These are phyloP conservation scores for Coelastrella sp. DNA, from an alignment of 139 green algal species.

Conservation along the genomic window DNA sequence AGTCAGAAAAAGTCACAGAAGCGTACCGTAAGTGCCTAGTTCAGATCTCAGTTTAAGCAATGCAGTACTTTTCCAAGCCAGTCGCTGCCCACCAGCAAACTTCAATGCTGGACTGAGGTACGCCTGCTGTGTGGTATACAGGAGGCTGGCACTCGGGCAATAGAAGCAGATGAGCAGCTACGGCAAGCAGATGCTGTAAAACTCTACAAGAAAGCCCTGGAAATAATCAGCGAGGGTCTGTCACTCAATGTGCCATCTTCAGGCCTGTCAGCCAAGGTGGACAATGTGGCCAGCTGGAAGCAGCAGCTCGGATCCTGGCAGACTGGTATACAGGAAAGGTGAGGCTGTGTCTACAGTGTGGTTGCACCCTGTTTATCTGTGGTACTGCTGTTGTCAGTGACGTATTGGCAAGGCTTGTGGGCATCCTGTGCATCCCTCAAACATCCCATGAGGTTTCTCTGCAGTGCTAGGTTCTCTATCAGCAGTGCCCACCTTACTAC, in stretches of 20 bases:
- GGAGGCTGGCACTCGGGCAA: constrained; percentile 71
- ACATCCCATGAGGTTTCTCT: too few relatives aligned
- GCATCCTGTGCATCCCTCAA: too few relatives aligned
- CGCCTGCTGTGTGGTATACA: constrained; percentile 42
- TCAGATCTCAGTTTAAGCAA: too few relatives aligned
- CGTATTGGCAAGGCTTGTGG: too few relatives aligned
- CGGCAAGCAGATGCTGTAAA: constrained; percentile 47
- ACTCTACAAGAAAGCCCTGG: constrained; percentile 68
- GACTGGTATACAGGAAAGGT: constrained; percentile 55
- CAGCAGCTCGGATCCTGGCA: constrained; percentile 63
- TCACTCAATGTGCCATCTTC: constrained; percentile 50
- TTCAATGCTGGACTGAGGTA: not conserved
- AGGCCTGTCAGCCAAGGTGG: constrained; percentile 63
- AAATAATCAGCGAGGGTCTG: constrained; percentile 68
- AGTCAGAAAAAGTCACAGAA: too few relatives aligned
- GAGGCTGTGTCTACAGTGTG: not conserved
- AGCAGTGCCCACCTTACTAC: too few relatives aligned
- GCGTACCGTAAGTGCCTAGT: too few relatives aligned
- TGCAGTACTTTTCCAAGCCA: too few relatives aligned
- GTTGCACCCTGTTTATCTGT: not conserved
- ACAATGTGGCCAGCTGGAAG: constrained; percentile 61
- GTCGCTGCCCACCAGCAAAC: too few relatives aligned
- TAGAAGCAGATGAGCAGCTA: constrained; percentile 56
- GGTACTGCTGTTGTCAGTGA: not conserved
- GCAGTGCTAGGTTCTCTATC: too few relatives aligned